Conservation (phyloP, 345 rosid genomes). For the Murraya paniculata region DNA sequence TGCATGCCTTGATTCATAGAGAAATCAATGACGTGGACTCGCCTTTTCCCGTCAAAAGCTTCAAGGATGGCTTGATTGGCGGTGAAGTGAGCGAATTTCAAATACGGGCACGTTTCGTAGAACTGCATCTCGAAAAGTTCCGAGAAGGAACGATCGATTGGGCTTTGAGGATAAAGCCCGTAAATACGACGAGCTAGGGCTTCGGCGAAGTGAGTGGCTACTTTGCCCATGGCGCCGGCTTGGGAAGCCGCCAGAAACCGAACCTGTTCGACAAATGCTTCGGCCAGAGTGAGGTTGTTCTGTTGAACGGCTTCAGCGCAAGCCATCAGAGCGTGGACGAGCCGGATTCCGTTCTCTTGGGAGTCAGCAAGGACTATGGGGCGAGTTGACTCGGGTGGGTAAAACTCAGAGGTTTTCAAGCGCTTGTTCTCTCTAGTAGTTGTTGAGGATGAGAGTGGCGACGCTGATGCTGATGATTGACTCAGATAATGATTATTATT, state of each 20-base stretch:
- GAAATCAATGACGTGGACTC: slow-evolving; percentile 74
- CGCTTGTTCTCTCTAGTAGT: slow-evolving; percentile 27
- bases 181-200: slow-evolving; percentile 75
- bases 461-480: not conserved
- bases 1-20: slow-evolving; percentile 74
- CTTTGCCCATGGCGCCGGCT: slow-evolving; percentile 74
- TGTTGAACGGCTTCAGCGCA: slow-evolving; percentile 79
- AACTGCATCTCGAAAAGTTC: slow-evolving; percentile 80
- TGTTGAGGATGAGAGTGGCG: not conserved
- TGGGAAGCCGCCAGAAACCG: slow-evolving; percentile 58
- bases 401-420: slow-evolving; percentile 28
- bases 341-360: slow-evolving; percentile 71
- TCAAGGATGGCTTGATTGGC: slow-evolving; percentile 85
- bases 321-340: slow-evolving; percentile 76
- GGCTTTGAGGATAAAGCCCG: slow-evolving; percentile 36
- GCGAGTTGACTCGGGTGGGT: slow-evolving; percentile 39
- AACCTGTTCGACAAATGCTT: slow-evolving; percentile 67
- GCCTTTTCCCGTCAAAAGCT: slow-evolving; percentile 58
- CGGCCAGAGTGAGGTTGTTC: slow-evolving; percentile 45
- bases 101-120: slow-evolving; percentile 83
- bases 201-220: slow-evolving; percentile 79
- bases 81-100: slow-evolving; percentile 80
- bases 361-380: slow-evolving; percentile 66
- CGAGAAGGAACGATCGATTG: slow-evolving; percentile 45
- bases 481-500: not conserved